These are phyloP conservation scores for Gynochthodes officinalis DNA, from an alignment of 257 asterid genomes.

Conservation along the genomic window DNA sequence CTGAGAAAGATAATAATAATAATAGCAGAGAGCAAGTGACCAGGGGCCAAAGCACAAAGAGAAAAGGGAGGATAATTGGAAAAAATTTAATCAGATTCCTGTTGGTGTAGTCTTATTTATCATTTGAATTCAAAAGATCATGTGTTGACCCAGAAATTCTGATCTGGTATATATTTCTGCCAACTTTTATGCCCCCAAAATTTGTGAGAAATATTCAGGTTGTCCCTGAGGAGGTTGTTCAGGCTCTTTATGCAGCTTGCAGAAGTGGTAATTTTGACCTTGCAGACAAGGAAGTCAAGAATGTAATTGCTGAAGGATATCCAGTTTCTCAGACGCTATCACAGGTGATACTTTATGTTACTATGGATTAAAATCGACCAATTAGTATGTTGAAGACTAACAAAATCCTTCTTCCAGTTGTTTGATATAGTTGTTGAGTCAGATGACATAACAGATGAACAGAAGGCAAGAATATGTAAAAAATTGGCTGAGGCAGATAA, in stretches of 20 bases:
- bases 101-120: not conserved
- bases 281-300: constrained; percentile 81
- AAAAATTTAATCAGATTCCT: not conserved
- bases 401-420: constrained; percentile 49
- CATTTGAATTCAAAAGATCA: not conserved
- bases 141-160: not conserved
- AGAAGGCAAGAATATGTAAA: constrained; percentile 88
- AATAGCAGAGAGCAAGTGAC: too few relatives aligned
- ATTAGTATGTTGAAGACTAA: constrained; percentile 28
- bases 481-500: constrained; percentile 91
- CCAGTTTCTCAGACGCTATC: constrained; percentile 86
- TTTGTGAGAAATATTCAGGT: constrained; percentile 46
- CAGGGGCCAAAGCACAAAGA: too few relatives aligned
- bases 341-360: constrained; percentile 52
- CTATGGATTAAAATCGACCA: constrained; percentile 3
- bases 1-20: too few relatives aligned
- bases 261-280: constrained; percentile 73
- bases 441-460: constrained; percentile 68
- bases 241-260: constrained; percentile 68
- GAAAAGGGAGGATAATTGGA: not conserved
- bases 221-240: constrained; percentile 62
- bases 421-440: constrained; percentile 63
- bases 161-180: not conserved
- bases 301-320: constrained; percentile 88
- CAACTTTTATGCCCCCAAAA: not conserved